A percentile compares a stretch with the other conserved stretches of the same genome.
phyloP scores from a whole-genome alignment of 805 yeast species.

The Candida incommunis region DNA sequence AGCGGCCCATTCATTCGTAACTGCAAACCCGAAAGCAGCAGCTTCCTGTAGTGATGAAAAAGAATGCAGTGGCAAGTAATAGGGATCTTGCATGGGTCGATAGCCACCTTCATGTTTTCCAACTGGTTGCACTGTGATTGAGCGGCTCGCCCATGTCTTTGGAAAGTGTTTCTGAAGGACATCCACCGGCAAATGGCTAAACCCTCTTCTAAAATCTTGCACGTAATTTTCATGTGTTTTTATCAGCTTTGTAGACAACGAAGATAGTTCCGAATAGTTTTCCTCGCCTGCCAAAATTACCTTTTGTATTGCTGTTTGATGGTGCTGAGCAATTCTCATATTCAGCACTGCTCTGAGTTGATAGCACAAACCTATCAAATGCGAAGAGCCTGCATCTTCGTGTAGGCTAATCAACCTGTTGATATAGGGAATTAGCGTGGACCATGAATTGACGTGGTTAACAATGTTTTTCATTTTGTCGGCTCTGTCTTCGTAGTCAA shows the following conservation, averaged over 20 bases:
- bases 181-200: constrained; percentile 12
- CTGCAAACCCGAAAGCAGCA: constrained; percentile 24
- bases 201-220: constrained; percentile 18
- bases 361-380: constrained; percentile 18
- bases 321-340: constrained; percentile 11
- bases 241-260: constrained; percentile 4
- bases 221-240: constrained; percentile 10
- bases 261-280: constrained; percentile 1
- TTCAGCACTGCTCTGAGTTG: constrained; percentile 20
- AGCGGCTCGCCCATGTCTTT: constrained; percentile 8
- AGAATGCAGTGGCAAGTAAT: constrained; percentile 23
- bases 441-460: constrained; percentile 23
- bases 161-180: constrained; percentile 11
- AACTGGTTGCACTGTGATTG: constrained; percentile 5
- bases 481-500: constrained; percentile 26
- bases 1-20: constrained; percentile 24
- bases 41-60: constrained; percentile 26
- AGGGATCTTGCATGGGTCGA: constrained; percentile 22
- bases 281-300: neutral
- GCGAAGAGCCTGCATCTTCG: constrained; percentile 12
- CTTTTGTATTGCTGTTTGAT: constrained; percentile 6
- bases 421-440: constrained; percentile 22
- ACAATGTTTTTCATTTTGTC: constrained; percentile 14
- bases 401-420: constrained; percentile 14
- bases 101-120: constrained; percentile 15